Evolutionary conservation across 805 yeast genomes (phyloP).

Genomic region (Wickerhamomyces canadensis): DNA sequence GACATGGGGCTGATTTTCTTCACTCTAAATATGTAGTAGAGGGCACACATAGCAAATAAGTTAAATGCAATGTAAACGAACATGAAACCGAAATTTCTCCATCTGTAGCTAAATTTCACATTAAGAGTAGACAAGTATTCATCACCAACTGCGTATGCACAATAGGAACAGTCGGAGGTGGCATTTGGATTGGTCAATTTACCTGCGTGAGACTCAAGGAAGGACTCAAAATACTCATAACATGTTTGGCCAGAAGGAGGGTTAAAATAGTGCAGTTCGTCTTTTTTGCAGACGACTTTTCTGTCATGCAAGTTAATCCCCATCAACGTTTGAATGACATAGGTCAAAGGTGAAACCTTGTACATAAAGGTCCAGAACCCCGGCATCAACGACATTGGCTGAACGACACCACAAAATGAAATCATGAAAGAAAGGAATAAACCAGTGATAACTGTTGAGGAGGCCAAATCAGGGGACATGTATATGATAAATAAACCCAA

Average conservation of each 20-base stretch:
- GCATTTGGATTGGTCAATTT: constrained; percentile 46
- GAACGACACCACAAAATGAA: constrained; percentile 33
- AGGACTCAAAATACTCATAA: constrained; percentile 37
- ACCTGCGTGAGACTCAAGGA: constrained; percentile 36
- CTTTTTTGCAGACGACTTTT: constrained; percentile 40
- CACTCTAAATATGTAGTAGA: constrained; percentile 6
- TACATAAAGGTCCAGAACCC: constrained; percentile 75
- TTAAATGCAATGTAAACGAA: constrained; percentile 1
- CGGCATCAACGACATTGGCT: constrained; percentile 44
- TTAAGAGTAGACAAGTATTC: constrained; percentile 33
- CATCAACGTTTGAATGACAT: constrained; percentile 48
- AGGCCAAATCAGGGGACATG: constrained; percentile 61
- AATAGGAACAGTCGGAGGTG: constrained; percentile 35
- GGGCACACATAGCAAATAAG: constrained; percentile 10
- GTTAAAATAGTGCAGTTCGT: constrained; percentile 44
- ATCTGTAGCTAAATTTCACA: constrained; percentile 39
- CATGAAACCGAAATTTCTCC: constrained; percentile 56
- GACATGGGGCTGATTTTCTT: neutral
- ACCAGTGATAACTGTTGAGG: constrained; percentile 60
- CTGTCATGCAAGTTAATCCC: constrained; percentile 43
- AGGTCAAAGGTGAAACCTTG: constrained; percentile 58
- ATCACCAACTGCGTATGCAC: constrained; percentile 34
- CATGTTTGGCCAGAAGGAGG: constrained; percentile 63
- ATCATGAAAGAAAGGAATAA: constrained; percentile 29
- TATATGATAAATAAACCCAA: constrained; percentile 48